Evolutionary conservation across 371 early-diverging fungal genomes (phyloP), one percentile per base, ranked within the genome.

Genomic region (Lichtheimia corymbifera): DNA sequence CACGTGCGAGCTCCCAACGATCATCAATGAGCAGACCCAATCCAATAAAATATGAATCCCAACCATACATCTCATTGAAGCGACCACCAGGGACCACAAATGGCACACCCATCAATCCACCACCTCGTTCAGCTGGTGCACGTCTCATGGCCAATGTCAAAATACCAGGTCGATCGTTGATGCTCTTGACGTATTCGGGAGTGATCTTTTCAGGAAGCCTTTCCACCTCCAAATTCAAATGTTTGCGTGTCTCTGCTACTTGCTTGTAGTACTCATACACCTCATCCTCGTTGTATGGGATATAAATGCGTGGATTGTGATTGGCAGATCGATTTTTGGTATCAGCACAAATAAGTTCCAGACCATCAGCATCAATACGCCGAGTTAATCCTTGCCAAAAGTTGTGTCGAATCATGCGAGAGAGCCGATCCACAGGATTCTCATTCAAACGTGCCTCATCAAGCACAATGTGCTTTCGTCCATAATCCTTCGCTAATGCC

Each of bases 11-110:
- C 58, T 93, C 90, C 20, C 88, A 64, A 13, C 89, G 85, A 6
- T 88, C 90, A 66, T 95, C 95, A 5, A 85, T 82, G 35, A 93
- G 68, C 35, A 97, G 72, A 3, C 96, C 97, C 17, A 95, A 73
- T 0, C 90, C 77, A 65, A 91, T 93, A 76, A 97, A 97, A 68
- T 95, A 95, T 28, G 89, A 88, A 69, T 97, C 96, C 97, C 96
- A 96, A 3, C 96, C 96, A 68, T 97, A 97, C 91, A 93, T 94
- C 73, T 97, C 97, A 71, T 96, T 97, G 79, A 96, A 97, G 0
- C 97, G 84, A 4, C 97, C 97, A 25, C 97, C 97, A 0, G 96
- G 97, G 1, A 97, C 96, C 12, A 94, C 92, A 67, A 95, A 97
- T 1, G 95, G 94, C 5, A 90, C 86, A 4, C 94, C 95, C 24